phyloP scores from a whole-genome alignment of 768 basidiomycete species.

The Kwoniella pini region DNA sequence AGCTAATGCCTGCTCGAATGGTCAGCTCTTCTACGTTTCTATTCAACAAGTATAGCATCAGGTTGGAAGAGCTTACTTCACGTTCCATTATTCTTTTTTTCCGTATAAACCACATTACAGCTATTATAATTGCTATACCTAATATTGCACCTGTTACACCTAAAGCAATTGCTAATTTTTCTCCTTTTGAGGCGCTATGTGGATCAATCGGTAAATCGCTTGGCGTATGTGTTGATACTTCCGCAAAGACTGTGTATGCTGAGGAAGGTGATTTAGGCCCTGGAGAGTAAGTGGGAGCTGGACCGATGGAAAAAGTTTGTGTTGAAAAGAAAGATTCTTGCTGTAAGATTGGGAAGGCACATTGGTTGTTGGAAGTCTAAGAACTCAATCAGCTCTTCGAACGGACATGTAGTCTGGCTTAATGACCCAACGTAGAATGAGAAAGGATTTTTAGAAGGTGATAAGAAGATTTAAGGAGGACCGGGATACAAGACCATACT shows the following conservation, averaged over 20 bases:
- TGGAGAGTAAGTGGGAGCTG: constrained; percentile 32
- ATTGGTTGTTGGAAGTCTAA: constrained; percentile 27
- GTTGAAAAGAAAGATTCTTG: constrained; percentile 49
- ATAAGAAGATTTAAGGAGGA: neutral
- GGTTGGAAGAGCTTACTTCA: constrained; percentile 39
- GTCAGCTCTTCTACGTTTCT: neutral
- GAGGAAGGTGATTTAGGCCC: constrained; percentile 26
- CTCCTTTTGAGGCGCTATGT: constrained; percentile 9
- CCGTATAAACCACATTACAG: constrained; percentile 38
- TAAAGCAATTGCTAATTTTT: constrained; percentile 43
- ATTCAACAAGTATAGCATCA: neutral
- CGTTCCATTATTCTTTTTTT: constrained; percentile 29
- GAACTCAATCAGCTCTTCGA: neutral
- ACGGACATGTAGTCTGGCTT: no score
- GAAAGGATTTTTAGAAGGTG: neutral
- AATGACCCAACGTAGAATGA: no score
- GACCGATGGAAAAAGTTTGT: constrained; percentile 40
- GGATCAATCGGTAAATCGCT: constrained; percentile 42
- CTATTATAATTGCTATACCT: constrained; percentile 29
- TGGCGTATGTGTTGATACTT: constrained; percentile 32
- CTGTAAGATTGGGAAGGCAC: constrained; percentile 19
- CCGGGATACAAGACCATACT: constrained; percentile 11
- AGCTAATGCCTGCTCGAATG: constrained; percentile 31
- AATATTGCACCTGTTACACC: constrained; percentile 42
- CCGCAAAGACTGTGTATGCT: constrained; percentile 42